These are phyloP conservation scores for Lichtheimia ornata DNA, from an alignment of 371 early-diverging fungal species.

Conservation along the genomic window DNA sequence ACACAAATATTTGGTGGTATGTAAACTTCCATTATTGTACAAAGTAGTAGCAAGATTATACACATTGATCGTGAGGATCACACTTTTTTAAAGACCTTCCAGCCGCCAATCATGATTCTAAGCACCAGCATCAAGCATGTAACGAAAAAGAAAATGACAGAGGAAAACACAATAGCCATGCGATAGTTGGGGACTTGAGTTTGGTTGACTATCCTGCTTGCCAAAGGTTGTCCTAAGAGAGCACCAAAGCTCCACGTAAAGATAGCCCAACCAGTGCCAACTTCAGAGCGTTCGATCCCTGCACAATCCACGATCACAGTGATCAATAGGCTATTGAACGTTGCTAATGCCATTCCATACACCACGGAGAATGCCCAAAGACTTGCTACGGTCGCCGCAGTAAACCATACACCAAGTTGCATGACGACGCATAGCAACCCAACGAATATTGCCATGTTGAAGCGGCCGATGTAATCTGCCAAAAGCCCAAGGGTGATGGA, in stretches of 20 bases:
- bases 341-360: conserved; percentile 58
- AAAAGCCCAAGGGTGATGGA: conserved; percentile 45
- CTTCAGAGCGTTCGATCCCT: conserved; percentile 51
- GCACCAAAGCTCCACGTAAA: conserved; percentile 49
- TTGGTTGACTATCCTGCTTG: conserved; percentile 39
- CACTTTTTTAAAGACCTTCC: conserved; percentile 11
- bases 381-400: conserved; percentile 36
- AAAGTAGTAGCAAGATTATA: too few relatives aligned
- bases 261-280: conserved; percentile 52
- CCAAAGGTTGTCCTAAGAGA: conserved; percentile 54
- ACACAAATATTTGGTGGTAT: too few relatives aligned
- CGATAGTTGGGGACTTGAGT: conserved; percentile 14
- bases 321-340: conserved; percentile 51
- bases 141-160: conserved; percentile 25
- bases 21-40: too few relatives aligned
- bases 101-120: conserved; percentile 29
- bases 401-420: conserved; percentile 41
- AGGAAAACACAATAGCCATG: conserved; percentile 21
- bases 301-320: conserved; percentile 52
- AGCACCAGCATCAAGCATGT: conserved; percentile 23
- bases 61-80: too few relatives aligned
- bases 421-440: conserved; percentile 42
- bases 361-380: conserved; percentile 45
- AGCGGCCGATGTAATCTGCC: conserved; percentile 58
- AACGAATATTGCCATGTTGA: conserved; percentile 56